Evolutionary conservation across 106 monocot species (phyloP), one percentile per base, ranked within the genome.

Genomic region (Dendrobium officinale): DNA sequence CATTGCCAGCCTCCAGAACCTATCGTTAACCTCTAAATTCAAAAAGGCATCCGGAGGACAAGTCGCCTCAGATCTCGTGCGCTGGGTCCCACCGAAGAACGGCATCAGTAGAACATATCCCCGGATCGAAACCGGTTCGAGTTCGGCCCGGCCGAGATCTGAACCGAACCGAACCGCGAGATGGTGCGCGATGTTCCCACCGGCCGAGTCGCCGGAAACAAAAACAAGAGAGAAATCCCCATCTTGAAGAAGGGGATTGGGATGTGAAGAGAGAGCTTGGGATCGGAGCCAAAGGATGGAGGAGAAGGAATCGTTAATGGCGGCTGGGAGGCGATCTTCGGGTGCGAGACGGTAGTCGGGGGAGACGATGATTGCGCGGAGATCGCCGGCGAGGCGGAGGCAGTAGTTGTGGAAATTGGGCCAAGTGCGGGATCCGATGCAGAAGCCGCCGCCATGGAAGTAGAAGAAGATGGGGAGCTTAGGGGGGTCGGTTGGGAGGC

Each of bases 381-480:
- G 86, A 9, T 79, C 84, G 75, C 87, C 75, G 59, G 87, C 82
- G 42, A 92, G 90, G 55, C 92, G 91, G 75, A 92, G 84, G 85
- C 90, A 88, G 84, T 85, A 95, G 86, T 90, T 88, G 64, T 92
- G 95, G 80, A 66, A 86, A 84, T 91, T 89, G 77, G 90, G 87
- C 92, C 95, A 95, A 6, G 92, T 85, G 75, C 89, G 89, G 47
- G 92, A 90, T 26, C 95, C 92, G 73, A 95, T 83, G 86, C 95
- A 95, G 87, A 82, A 95, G 13, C 95, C 95, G 33, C 92, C 95
- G 55, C 95, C 95, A 66, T 95, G 95, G 89, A 89, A 93, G 91
- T 95, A 95, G 89, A 82, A 91, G 82, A 95, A 82, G 51, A 93
- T 80, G 4, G 95, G 95, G 68, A 95, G 80, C 29, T 85, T 87